Conservation (phyloP, 176 grass and related monocot species). For the Olyra latifolia region DNA sequence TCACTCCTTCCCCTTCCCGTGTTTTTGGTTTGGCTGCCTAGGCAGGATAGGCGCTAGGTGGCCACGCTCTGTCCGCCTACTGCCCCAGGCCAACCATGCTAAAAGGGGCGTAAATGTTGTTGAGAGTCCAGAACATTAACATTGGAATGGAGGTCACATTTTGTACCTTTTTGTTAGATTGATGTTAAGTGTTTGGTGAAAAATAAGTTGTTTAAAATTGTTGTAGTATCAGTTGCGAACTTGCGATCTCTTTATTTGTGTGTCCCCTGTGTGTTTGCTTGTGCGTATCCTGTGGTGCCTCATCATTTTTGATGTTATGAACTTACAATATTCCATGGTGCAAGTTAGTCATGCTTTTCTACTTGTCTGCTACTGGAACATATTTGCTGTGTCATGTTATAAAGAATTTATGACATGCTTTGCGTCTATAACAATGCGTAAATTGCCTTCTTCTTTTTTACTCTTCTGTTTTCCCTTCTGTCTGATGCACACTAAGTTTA, state of each 20-base stretch:
- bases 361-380: background rate
- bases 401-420: background rate
- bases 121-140: background rate
- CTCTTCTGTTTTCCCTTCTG: background rate
- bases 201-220: background rate
- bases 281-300: background rate
- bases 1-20: no score
- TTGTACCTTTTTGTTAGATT: background rate
- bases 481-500: background rate
- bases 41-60: no score
- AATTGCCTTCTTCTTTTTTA: background rate
- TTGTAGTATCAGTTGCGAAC: background rate
- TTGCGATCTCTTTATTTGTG: background rate
- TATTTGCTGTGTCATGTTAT: background rate
- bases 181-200: background rate
- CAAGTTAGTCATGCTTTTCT: background rate
- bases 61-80: no score
- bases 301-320: background rate
- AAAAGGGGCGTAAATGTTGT: background rate
- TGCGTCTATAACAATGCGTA: background rate
- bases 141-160: no score
- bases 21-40: no score
- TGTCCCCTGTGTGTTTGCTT: background rate
- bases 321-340: background rate
- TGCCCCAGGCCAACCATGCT: no score